Percentiles rank a stretch among this genome's conserved stretches.
phyloP scores from a whole-genome alignment of 768 basidiomycete species.

The Strobilomyces echinocephalus region DNA sequence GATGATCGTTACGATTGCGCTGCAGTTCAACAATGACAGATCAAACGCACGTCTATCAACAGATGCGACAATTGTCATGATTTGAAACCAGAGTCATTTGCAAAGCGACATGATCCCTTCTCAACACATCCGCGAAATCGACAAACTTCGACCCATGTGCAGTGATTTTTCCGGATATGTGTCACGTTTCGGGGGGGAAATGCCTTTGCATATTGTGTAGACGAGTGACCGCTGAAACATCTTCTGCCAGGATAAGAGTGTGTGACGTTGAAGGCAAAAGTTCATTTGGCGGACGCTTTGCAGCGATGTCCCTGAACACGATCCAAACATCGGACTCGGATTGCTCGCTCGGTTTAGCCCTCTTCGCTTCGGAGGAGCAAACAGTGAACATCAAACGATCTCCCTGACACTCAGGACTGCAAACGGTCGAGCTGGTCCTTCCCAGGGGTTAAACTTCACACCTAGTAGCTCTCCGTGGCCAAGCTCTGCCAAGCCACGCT shows the following conservation, averaged over 20 bases:
- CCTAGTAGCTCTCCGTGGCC: neutral
- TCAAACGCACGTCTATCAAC: constrained; percentile 16
- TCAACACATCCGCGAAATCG: neutral
- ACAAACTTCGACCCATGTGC: neutral
- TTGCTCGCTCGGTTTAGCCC: constrained; percentile 3
- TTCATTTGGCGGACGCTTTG: constrained; percentile 11
- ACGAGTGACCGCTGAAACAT: neutral
- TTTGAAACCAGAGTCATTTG: neutral
- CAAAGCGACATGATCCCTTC: neutral
- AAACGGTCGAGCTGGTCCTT: neutral
- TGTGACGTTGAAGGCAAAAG: neutral
- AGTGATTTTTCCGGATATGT: constrained; percentile 2
- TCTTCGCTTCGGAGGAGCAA: neutral
- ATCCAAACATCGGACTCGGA: constrained; percentile 7
- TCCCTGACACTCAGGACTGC: neutral
- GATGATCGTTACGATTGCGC: neutral
- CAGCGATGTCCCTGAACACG: constrained; percentile 3
- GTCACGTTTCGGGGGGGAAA: neutral
- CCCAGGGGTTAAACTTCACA: neutral
- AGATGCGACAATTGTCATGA: constrained; percentile 6
- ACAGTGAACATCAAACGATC: neutral
- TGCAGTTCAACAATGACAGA: constrained; percentile 2
- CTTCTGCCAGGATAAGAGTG: constrained; percentile 1
- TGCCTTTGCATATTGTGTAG: constrained; percentile 1
- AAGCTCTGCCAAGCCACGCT: neutral